Evolutionary conservation across 306 rosid genomes (phyloP).

Genomic region (Malus sylvestris): DNA sequence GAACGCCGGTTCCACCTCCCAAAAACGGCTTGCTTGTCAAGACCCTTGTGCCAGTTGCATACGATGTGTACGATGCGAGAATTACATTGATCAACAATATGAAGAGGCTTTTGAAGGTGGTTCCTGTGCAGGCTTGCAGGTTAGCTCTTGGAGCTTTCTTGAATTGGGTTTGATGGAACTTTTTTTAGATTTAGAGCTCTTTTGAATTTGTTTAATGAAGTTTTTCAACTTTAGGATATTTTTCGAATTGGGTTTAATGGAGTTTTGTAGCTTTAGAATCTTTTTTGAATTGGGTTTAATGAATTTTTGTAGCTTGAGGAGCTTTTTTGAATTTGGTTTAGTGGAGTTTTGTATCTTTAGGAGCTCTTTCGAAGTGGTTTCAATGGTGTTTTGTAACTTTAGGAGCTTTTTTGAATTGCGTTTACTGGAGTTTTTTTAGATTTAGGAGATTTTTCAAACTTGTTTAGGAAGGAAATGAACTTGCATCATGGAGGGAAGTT

Average conservation of each 20-base stretch:
- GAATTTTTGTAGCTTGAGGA: neutral
- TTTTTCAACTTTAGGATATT: too few relatives aligned
- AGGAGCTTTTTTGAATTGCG: neutral
- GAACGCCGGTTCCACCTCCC: conserved; percentile 56
- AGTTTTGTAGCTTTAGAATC: neutral
- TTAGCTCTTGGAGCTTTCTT: conserved; percentile 16
- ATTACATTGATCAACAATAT: conserved; percentile 75
- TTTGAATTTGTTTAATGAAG: too few relatives aligned
- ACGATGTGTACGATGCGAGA: conserved; percentile 71
- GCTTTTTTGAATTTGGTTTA: neutral
- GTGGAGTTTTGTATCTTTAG: neutral
- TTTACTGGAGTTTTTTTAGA: neutral
- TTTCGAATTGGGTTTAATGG: neutral
- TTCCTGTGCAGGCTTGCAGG: conserved; percentile 91
- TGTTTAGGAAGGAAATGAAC: neutral
- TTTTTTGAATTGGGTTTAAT: too few relatives aligned
- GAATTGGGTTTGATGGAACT: too few relatives aligned
- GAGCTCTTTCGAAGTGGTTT: too few relatives aligned
- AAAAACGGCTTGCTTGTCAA: conserved; percentile 79
- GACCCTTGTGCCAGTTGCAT: conserved; percentile 67
- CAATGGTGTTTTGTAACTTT: too few relatives aligned
- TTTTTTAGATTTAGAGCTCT: too few relatives aligned
- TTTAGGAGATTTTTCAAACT: neutral
- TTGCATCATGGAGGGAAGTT: neutral
- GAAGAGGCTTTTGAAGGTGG: conserved; percentile 76